phyloP scores from a whole-genome alignment of 140 eudicot genomes.

The Cichorium intybus region DNA sequence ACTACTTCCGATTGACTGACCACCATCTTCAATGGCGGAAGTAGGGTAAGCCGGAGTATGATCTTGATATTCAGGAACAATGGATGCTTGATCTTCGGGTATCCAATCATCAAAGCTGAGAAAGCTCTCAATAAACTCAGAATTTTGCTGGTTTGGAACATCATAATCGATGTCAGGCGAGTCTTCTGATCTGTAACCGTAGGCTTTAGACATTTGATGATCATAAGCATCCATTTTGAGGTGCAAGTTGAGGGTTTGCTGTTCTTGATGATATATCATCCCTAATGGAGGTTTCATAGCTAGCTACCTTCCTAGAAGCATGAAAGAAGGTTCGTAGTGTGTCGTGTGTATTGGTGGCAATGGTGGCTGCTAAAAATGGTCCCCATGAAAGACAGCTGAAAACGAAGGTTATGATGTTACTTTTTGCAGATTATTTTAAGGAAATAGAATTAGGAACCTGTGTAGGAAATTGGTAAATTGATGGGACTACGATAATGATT shows the following conservation, averaged over 20 bases:
- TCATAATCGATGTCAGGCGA: conserved; percentile 37
- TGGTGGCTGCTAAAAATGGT: conserved; percentile 30
- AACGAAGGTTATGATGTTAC: conserved; percentile 24
- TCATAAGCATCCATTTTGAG: conserved; percentile 33
- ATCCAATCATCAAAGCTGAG: conserved; percentile 46
- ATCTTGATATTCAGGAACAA: conserved; percentile 37
- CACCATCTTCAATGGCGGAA: conserved; percentile 22
- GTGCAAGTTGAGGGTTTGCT: conserved; percentile 6
- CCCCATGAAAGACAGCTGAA: conserved; percentile 17
- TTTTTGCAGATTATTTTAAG: not conserved
- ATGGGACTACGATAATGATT: conserved; percentile 8
- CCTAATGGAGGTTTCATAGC: conserved; percentile 30
- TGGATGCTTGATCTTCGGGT: conserved; percentile 32
- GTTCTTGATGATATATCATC: conserved; percentile 22
- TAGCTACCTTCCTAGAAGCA: conserved; percentile 42
- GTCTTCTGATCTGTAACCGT: conserved; percentile 28
- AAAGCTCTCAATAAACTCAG: conserved; percentile 44
- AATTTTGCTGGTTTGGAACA: conserved; percentile 23
- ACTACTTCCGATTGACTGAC: conserved; percentile 24
- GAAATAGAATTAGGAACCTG: conserved; percentile 26
- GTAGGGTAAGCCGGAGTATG: conserved; percentile 24
- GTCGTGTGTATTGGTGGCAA: conserved; percentile 34
- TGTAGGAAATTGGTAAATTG: conserved; percentile 21
- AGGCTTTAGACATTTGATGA: conserved; percentile 23
- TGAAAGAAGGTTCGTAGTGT: conserved; percentile 48